Evolutionary conservation across 192 early-diverging fungal species (phyloP).

Genomic region (Coemansia sp.): DNA sequence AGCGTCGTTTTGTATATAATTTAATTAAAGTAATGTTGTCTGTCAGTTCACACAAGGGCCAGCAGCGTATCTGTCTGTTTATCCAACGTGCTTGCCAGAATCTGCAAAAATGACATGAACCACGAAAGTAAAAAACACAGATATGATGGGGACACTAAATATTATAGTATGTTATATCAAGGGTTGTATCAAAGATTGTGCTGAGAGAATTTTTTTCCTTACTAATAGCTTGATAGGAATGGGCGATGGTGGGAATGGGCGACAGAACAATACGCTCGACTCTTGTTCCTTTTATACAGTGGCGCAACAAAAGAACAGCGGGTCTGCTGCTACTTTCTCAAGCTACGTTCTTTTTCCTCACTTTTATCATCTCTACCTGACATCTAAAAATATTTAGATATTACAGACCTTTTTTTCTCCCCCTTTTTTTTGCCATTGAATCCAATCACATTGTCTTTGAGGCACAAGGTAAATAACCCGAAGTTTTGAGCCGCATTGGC

Average conservation of each 20-base stretch:
- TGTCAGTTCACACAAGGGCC: too few species aligned
- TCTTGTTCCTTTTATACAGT: background rate
- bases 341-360: background rate
- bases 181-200: background rate
- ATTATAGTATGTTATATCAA: too few species aligned
- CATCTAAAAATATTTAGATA: too few species aligned
- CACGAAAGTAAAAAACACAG: background rate
- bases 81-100: background rate
- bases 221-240: background rate
- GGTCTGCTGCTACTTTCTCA: background rate
- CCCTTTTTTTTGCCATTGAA: background rate
- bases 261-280: background rate
- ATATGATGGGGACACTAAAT: background rate
- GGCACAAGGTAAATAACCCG: background rate
- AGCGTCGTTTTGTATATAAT: too few species aligned
- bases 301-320: background rate
- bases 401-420: background rate
- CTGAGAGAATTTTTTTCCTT: background rate
- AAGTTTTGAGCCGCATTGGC: background rate
- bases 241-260: background rate
- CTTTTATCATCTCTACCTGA: background rate
- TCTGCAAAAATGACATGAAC: conserved; percentile 3
- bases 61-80: too few species aligned
- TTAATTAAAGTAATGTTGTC: too few species aligned
- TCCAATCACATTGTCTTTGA: background rate